phyloP scores from a whole-genome alignment of 163 green algal species.

The Coccomyxa subellipsoidea region DNA sequence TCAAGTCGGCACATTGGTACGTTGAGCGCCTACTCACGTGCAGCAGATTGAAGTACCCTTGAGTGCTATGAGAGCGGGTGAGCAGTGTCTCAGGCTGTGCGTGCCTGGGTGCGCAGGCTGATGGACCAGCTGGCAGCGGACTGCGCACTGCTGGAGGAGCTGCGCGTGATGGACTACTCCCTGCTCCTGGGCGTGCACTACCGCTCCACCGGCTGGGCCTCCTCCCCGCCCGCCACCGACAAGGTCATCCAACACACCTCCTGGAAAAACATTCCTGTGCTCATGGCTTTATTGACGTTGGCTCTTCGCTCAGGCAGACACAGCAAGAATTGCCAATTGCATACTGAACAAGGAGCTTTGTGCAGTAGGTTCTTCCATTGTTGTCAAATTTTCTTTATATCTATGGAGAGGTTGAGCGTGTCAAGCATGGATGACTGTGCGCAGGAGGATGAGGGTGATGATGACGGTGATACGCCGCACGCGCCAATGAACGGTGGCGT shows the following conservation, averaged over 20 bases:
- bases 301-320: too few relatives aligned
- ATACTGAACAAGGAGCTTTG: too few relatives aligned
- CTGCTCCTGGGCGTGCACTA: constrained; percentile 96
- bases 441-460: constrained; percentile 3
- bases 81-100: neutral
- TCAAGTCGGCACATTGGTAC: too few relatives aligned
- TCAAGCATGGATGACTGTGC: neutral
- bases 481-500: neutral
- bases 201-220: constrained; percentile 5
- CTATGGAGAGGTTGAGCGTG: too few relatives aligned
- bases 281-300: too few relatives aligned
- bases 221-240: constrained; percentile 7
- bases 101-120: constrained; percentile 15
- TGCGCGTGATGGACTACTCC: constrained; percentile 95
- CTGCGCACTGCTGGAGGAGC: constrained; percentile 66
- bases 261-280: neutral
- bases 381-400: too few relatives aligned
- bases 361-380: too few relatives aligned
- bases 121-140: constrained; percentile 71
- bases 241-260: neutral
- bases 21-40: too few relatives aligned
- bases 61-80: neutral
- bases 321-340: too few relatives aligned
- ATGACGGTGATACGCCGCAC: neutral
- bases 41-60: neutral